A percentile compares a stretch with the other conserved stretches of the same genome.
Conservation (phyloP, 2,329 filamentous ascomycete genomes). For the Sporothrix sp. region DNA sequence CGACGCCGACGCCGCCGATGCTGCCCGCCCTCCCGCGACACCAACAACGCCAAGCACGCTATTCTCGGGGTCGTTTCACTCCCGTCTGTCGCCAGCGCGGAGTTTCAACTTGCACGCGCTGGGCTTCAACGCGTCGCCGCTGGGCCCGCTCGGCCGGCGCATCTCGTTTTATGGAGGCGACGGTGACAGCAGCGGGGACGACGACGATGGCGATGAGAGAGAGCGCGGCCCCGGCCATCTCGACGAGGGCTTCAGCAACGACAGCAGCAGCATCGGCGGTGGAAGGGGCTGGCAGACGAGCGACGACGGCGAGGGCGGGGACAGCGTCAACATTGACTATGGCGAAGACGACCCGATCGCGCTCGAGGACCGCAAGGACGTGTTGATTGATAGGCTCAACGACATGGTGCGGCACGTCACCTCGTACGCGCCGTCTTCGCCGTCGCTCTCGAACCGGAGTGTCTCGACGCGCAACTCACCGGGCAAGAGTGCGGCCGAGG, state of each 20-base stretch:
- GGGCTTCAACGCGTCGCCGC: slow-evolving; percentile 23
- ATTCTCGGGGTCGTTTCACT: slow-evolving; percentile 2
- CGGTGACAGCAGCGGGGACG: not conserved
- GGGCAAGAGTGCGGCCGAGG: not conserved
- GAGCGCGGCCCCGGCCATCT: slow-evolving; percentile 1
- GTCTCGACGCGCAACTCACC: slow-evolving; percentile 3
- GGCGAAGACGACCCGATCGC: slow-evolving; percentile 19
- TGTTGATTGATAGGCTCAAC: slow-evolving; percentile 36
- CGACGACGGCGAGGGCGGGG: slow-evolving; percentile 5
- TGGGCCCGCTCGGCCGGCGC: slow-evolving; percentile 25
- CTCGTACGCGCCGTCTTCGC: slow-evolving; percentile 19
- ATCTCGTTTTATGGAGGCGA: slow-evolving; percentile 19
- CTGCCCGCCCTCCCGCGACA: no score
- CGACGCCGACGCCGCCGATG: not conserved
- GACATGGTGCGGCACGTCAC: slow-evolving; percentile 31
- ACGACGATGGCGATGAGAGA: not conserved
- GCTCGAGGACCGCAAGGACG: slow-evolving; percentile 31
- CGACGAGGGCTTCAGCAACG: not conserved
- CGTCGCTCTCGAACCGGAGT: slow-evolving; percentile 16
- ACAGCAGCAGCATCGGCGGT: not conserved
- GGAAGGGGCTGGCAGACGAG: not conserved
- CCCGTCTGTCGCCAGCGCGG: slow-evolving; percentile 11
- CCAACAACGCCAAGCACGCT: slow-evolving; percentile 15
- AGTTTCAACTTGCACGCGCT: slow-evolving; percentile 23
- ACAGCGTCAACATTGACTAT: not conserved